Percentiles rank a stretch among this genome's conserved stretches.
phyloP scores from a whole-genome alignment of 2,329 filamentous ascomycete genomes.

The Fonsecaea pugnacius region DNA sequence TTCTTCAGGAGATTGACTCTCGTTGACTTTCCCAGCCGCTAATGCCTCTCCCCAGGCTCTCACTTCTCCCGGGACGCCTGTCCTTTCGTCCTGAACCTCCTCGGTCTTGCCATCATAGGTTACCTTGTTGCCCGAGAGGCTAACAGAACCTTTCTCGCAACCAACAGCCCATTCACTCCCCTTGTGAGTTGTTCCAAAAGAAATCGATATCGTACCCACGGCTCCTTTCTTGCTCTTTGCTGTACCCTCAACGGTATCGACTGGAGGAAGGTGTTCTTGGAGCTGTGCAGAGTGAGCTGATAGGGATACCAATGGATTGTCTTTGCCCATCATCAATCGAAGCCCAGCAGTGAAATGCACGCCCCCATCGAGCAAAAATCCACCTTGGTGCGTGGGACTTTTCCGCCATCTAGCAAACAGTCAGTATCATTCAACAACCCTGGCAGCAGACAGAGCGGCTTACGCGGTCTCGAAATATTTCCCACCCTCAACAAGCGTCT shows the following conservation, averaged over 20 bases:
- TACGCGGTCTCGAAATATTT: constrained; percentile 57
- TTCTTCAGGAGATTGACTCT: constrained; percentile 55
- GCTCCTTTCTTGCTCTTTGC: constrained; percentile 54
- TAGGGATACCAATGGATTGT: constrained; percentile 49
- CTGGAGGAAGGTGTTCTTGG: constrained; percentile 57
- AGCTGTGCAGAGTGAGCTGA: constrained; percentile 57
- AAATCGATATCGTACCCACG: constrained; percentile 56
- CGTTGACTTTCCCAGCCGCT: constrained; percentile 47
- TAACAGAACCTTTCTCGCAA: constrained; percentile 57
- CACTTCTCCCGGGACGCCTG: constrained; percentile 59
- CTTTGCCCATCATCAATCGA: constrained; percentile 53
- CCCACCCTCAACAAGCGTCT: constrained; percentile 52
- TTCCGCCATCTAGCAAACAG: constrained; percentile 55
- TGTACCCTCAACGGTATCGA: constrained; percentile 62
- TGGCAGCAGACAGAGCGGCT: constrained; percentile 25
- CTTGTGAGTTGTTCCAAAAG: constrained; percentile 58
- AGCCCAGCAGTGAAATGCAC: constrained; percentile 61
- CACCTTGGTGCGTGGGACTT: constrained; percentile 60
- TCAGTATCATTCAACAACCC: constrained; percentile 48
- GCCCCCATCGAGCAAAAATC: constrained; percentile 63
- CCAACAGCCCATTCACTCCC: constrained; percentile 57
- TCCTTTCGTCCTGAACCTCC: constrained; percentile 54
- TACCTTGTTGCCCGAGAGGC: constrained; percentile 46
- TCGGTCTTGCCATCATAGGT: constrained; percentile 45
- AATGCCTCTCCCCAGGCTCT: constrained; percentile 58